A percentile compares a stretch with the other conserved stretches of the same genome.
phyloP scores from a whole-genome alignment of 176 grass and related monocot species.

The Rhipidocladum racemiflorum region DNA sequence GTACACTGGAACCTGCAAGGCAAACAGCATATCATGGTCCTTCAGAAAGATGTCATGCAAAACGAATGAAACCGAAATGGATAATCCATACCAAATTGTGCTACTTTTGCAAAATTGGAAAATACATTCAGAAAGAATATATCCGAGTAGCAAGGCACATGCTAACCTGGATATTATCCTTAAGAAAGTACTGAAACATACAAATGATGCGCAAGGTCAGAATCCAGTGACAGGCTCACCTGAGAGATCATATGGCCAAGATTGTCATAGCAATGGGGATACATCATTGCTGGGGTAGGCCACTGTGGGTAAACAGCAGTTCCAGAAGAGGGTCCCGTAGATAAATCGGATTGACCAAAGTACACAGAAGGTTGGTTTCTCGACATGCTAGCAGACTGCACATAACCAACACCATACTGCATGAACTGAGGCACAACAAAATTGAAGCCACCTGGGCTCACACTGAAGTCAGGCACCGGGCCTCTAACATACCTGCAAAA shows the following conservation, averaged over 20 bases:
- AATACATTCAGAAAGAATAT: neutral
- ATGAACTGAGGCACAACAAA: slow-evolving; percentile 57
- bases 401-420: slow-evolving; percentile 55
- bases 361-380: slow-evolving; percentile 65
- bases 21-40: neutral
- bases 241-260: slow-evolving; percentile 62
- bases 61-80: neutral
- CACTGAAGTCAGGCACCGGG: slow-evolving; percentile 40
- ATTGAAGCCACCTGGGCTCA: slow-evolving; percentile 49
- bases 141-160: neutral
- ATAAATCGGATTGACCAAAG: slow-evolving; percentile 57
- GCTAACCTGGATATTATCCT: neutral
- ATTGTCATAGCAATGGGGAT: slow-evolving; percentile 83
- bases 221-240: slow-evolving; percentile 39
- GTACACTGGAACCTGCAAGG: slow-evolving; percentile 78
- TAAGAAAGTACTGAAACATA: neutral
- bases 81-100: neutral
- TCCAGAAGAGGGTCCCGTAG: slow-evolving; percentile 46
- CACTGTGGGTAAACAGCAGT: slow-evolving; percentile 73
- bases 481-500: slow-evolving; percentile 75
- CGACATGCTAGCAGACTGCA: slow-evolving; percentile 54
- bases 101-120: neutral
- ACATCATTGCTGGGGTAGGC: slow-evolving; percentile 67
- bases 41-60: neutral
- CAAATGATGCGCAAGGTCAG: neutral